phyloP scores from a whole-genome alignment of 2,329 filamentous ascomycete genomes.

The Fusarium keratoplasticum region DNA sequence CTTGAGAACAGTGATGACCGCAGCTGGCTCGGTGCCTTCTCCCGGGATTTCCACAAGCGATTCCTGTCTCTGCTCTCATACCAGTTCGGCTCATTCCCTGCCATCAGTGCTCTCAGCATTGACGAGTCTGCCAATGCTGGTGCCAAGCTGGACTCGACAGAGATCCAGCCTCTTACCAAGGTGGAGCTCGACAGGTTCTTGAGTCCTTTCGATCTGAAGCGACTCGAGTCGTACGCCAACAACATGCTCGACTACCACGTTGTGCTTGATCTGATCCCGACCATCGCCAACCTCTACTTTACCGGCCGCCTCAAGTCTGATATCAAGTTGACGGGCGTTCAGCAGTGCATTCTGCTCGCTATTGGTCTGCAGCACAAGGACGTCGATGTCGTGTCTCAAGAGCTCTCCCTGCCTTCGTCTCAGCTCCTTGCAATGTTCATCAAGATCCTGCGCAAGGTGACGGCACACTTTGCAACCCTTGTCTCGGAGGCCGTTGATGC shows the following conservation, averaged over 20 bases:
- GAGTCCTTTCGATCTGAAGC: slow-evolving; percentile 94
- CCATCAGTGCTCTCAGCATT: slow-evolving; percentile 84
- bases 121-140: slow-evolving; percentile 85
- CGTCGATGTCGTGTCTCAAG: slow-evolving; percentile 81
- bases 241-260: slow-evolving; percentile 99
- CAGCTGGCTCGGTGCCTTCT: slow-evolving; percentile 90
- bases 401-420: slow-evolving; percentile 77
- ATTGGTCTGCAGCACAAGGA: slow-evolving; percentile 92
- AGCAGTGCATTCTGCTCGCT: slow-evolving; percentile 88
- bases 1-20: slow-evolving; percentile 75
- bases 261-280: slow-evolving; percentile 90
- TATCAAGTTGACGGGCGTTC: slow-evolving; percentile 82
- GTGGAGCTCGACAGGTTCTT: slow-evolving; percentile 80
- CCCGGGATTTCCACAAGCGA: slow-evolving; percentile 93
- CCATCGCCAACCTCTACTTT: slow-evolving; percentile 87
- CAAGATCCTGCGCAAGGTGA: slow-evolving; percentile 92
- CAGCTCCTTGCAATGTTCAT: slow-evolving; percentile 97
- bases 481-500: slow-evolving; percentile 80
- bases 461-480: slow-evolving; percentile 79
- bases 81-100: slow-evolving; percentile 86
- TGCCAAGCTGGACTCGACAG: slow-evolving; percentile 69
- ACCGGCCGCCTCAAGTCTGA: slow-evolving; percentile 75
- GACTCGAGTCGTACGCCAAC: slow-evolving; percentile 93
- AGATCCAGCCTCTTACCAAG: slow-evolving; percentile 73
- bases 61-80: slow-evolving; percentile 92